Percentiles rank a stretch among this genome's conserved stretches.
Conservation (phyloP, 1,284 basidiomycete species). For the Tylopilus sp. region DNA sequence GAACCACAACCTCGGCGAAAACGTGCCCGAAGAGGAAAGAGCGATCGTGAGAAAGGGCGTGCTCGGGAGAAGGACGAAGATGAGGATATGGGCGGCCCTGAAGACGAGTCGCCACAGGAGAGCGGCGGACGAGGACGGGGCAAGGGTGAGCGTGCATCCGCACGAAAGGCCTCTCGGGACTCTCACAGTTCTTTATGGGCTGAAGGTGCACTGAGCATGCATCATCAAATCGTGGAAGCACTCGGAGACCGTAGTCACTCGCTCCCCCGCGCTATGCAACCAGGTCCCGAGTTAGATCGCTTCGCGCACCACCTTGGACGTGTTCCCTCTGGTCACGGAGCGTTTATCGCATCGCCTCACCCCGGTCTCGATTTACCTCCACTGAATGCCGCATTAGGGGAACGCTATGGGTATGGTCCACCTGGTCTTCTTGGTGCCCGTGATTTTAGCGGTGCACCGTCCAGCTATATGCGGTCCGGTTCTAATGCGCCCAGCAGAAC, state of each 20-base stretch:
- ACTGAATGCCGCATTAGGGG: slow-evolving; percentile 45
- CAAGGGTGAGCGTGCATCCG: slow-evolving; percentile 36
- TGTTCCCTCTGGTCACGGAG: slow-evolving; percentile 34
- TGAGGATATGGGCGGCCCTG: slow-evolving; percentile 47
- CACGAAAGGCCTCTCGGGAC: slow-evolving; percentile 37
- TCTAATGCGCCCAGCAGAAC: slow-evolving; percentile 63
- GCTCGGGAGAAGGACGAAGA: slow-evolving; percentile 45
- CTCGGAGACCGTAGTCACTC: slow-evolving; percentile 36
- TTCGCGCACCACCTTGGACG: slow-evolving; percentile 35
- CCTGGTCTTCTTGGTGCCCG: slow-evolving; percentile 33
- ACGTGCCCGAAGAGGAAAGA: slow-evolving; percentile 44
- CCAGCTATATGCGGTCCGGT: slow-evolving; percentile 57
- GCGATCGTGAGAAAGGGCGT: slow-evolving; percentile 36
- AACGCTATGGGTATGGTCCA: slow-evolving; percentile 34
- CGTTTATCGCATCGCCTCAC: slow-evolving; percentile 36
- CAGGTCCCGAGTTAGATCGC: slow-evolving; percentile 31
- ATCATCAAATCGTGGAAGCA: slow-evolving; percentile 35
- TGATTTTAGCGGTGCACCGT: slow-evolving; percentile 33
- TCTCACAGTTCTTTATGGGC: slow-evolving; percentile 36
- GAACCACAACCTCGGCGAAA: slow-evolving; percentile 52
- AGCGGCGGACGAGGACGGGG: slow-evolving; percentile 27
- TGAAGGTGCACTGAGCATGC: slow-evolving; percentile 35
- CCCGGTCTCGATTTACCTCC: slow-evolving; percentile 59
- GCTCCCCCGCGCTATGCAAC: slow-evolving; percentile 31
- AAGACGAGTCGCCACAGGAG: slow-evolving; percentile 33